Evolutionary conservation across 2,329 filamentous ascomycete species (phyloP).

Genomic region (Penicillium sp.): DNA sequence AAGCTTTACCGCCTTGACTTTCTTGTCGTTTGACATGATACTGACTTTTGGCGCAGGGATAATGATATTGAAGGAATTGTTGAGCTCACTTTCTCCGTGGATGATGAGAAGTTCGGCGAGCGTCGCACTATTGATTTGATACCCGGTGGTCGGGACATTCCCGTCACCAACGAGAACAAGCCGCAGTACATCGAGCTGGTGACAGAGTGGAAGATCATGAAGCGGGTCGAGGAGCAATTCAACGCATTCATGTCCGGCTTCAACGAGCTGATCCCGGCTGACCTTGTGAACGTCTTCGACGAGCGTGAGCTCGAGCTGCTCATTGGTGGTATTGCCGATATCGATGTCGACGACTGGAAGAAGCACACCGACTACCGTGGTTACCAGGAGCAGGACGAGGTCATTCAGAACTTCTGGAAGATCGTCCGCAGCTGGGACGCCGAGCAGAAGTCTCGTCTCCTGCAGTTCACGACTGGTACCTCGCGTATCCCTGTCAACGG

Average conservation of each 20-base stretch:
- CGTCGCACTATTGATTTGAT: conserved; percentile 93
- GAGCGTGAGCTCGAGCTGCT: conserved; percentile 95
- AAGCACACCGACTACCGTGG: conserved; percentile 99
- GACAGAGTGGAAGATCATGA: conserved; percentile 99
- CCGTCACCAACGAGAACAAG: conserved; percentile 98
- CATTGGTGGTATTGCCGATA: conserved; percentile 99
- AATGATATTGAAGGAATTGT: conserved; percentile 96
- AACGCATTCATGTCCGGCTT: conserved; percentile 97
- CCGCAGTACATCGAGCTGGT: conserved; percentile 98
- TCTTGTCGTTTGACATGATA: conserved; percentile 4
- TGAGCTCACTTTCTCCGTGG: conserved; percentile 94
- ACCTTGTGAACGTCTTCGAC: conserved; percentile 97
- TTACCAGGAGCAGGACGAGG: conserved; percentile 96
- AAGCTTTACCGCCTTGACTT: conserved; percentile 37
- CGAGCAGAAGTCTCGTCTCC: conserved; percentile 92
- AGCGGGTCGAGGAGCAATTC: conserved; percentile 97
- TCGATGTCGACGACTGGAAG: conserved; percentile 99
- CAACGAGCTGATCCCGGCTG: conserved; percentile 94
- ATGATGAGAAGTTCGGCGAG: conserved; percentile 96
- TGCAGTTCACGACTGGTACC: conserved; percentile 97
- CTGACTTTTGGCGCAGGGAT: conserved; percentile 60
- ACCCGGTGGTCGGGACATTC: conserved; percentile 85
- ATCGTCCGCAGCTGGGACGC: conserved; percentile 93
- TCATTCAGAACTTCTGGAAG: conserved; percentile 99
- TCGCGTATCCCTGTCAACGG: conserved; percentile 98